These are phyloP conservation scores for Raddia distichophylla DNA, from an alignment of 176 grass and related monocot species.

Conservation along the genomic window DNA sequence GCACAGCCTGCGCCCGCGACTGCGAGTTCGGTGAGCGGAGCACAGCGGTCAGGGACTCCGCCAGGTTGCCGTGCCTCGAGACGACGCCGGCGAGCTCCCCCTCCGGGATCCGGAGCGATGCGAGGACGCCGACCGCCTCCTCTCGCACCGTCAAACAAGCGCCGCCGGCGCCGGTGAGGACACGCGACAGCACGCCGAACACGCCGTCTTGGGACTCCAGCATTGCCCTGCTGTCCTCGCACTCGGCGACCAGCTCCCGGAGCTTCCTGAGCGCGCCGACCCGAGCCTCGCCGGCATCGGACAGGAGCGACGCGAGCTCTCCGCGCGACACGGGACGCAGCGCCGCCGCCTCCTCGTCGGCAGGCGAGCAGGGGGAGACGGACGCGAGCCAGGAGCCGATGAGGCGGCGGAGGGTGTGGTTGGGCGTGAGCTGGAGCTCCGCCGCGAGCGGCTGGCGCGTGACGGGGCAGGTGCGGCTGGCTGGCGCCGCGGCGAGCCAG, in stretches of 20 bases:
- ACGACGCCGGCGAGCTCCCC: slow-evolving; percentile 47
- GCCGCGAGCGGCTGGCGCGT: slow-evolving; percentile 57
- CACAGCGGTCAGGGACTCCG: slow-evolving; percentile 55
- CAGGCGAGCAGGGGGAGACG: slow-evolving; percentile 35
- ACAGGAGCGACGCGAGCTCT: slow-evolving; percentile 46
- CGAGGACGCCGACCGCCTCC: slow-evolving; percentile 70
- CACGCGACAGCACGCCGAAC: slow-evolving; percentile 47
- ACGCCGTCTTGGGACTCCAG: slow-evolving; percentile 48
- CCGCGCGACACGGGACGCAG: slow-evolving; percentile 17
- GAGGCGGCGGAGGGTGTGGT: slow-evolving; percentile 93
- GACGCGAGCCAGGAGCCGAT: slow-evolving; percentile 77
- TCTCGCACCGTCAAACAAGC: slow-evolving; percentile 51
- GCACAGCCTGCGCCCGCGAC: slow-evolving; percentile 54
- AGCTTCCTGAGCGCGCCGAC: slow-evolving; percentile 53
- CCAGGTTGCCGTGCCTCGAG: slow-evolving; percentile 45
- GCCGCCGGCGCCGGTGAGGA: slow-evolving; percentile 14
- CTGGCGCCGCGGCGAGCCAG: slow-evolving; percentile 50
- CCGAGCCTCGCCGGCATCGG: slow-evolving; percentile 38
- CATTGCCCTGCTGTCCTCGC: slow-evolving; percentile 37
- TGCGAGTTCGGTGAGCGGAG: slow-evolving; percentile 56
- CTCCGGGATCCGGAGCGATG: slow-evolving; percentile 66
- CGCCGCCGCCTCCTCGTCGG: slow-evolving; percentile 42
- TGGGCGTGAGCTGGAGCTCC: slow-evolving; percentile 72
- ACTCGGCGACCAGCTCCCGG: slow-evolving; percentile 45
- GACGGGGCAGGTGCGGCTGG: slow-evolving; percentile 62